phyloP scores from a whole-genome alignment of 306 rosid species.

The Prunus salicina region DNA sequence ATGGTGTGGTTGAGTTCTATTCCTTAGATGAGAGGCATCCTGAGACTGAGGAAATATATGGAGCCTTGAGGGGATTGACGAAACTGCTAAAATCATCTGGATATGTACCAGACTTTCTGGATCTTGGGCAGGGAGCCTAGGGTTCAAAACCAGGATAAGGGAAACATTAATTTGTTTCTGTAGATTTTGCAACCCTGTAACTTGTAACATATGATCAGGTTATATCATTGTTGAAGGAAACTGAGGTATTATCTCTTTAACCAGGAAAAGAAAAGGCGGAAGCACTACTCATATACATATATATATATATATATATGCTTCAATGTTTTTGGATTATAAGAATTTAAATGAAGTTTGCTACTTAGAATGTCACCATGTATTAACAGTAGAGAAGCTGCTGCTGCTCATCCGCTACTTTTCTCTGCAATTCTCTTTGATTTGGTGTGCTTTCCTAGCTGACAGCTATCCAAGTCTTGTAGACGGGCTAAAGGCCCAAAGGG shows the following conservation, averaged over 20 bases:
- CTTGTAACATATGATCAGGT: neutral
- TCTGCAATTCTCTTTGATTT: neutral
- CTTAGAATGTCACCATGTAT: no score
- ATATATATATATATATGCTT: no score
- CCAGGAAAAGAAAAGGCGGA: neutral
- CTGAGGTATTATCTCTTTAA: neutral
- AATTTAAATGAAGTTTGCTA: neutral
- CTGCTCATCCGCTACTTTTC: no score
- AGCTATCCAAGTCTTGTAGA: neutral
- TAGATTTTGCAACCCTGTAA: neutral
- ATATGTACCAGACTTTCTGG: slow-evolving; percentile 22
- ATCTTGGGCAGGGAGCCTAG: slow-evolving; percentile 23
- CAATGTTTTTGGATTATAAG: neutral
- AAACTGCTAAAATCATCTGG: slow-evolving; percentile 30
- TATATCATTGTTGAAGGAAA: neutral
- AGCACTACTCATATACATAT: neutral
- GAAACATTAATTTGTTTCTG: neutral
- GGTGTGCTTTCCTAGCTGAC: no score
- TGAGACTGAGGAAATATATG: slow-evolving; percentile 35
- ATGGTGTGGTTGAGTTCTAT: slow-evolving; percentile 34
- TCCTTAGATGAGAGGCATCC: slow-evolving; percentile 42
- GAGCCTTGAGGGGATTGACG: slow-evolving; percentile 30
- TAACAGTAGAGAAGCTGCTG: no score
- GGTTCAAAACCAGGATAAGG: neutral
- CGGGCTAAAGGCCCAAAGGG: neutral